phyloP scores from a whole-genome alignment of 2,329 filamentous ascomycete genomes.

The Chlorencoelia australis region DNA sequence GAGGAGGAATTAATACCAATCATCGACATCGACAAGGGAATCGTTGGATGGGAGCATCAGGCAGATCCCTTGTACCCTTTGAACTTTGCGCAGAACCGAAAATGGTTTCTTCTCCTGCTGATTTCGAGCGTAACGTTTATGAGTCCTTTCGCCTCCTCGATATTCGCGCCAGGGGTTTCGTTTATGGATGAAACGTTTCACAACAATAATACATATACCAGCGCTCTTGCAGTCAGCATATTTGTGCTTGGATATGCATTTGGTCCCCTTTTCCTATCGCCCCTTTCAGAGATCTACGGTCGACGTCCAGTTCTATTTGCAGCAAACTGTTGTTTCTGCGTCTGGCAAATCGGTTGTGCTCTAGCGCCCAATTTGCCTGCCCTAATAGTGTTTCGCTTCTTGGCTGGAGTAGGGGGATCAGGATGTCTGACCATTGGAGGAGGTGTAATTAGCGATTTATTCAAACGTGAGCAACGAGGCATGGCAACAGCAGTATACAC shows the following conservation, averaged over 20 bases:
- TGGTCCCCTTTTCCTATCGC: slow-evolving; percentile 47
- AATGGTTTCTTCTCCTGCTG: slow-evolving; percentile 7
- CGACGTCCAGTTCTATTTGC: slow-evolving; percentile 43
- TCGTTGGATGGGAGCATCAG: slow-evolving; percentile 12
- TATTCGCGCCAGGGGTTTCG: slow-evolving; percentile 33
- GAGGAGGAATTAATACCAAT: slow-evolving; percentile 3
- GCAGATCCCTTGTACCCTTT: slow-evolving; percentile 11
- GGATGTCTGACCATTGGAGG: slow-evolving; percentile 34
- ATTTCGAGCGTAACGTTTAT: slow-evolving; percentile 12
- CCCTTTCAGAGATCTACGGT: slow-evolving; percentile 54
- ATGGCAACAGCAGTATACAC: slow-evolving; percentile 20
- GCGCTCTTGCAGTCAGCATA: slow-evolving; percentile 29
- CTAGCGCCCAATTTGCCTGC: slow-evolving; percentile 40
- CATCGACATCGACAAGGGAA: slow-evolving; percentile 35
- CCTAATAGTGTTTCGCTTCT: slow-evolving; percentile 36
- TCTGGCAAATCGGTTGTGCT: slow-evolving; percentile 55
- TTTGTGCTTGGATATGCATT: slow-evolving; percentile 49
- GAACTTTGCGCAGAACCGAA: slow-evolving; percentile 7
- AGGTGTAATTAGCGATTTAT: slow-evolving; percentile 34
- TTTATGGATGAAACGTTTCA: slow-evolving; percentile 14
- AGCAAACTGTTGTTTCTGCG: slow-evolving; percentile 49
- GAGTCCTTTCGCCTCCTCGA: slow-evolving; percentile 28
- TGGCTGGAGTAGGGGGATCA: slow-evolving; percentile 36
- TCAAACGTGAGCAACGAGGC: slow-evolving; percentile 23
- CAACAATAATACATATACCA: slow-evolving; percentile 8